A percentile compares a stretch with the other conserved stretches of the same genome.
Conservation (phyloP, 129 eudicot genomes). For the Glebionis coronaria region DNA sequence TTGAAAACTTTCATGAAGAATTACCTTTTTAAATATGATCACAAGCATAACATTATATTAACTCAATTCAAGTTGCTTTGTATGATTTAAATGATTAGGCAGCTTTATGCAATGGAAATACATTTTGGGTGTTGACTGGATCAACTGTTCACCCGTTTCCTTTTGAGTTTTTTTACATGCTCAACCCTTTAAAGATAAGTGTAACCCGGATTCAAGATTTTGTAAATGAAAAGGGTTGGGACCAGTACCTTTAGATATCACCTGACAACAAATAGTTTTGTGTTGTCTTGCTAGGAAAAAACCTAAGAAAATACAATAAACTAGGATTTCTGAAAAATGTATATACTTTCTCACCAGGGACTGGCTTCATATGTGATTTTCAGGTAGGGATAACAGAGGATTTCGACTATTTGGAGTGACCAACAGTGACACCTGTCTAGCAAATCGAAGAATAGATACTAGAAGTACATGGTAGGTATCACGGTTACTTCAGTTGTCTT, state of each 20-base stretch:
- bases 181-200: background rate
- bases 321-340: background rate
- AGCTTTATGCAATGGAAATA: background rate
- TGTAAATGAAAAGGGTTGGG: background rate
- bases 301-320: background rate
- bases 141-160: background rate
- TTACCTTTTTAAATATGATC: background rate
- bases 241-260: background rate
- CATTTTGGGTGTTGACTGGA: background rate
- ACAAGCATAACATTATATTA: too few relatives aligned
- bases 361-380: constrained; percentile 21
- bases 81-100: background rate
- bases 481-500: constrained; percentile 7
- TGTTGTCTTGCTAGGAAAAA: constrained; percentile 1
- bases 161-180: background rate
- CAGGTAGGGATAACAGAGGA: constrained; percentile 96
- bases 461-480: constrained; percentile 23
- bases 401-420: constrained; percentile 83
- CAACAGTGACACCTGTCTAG: constrained; percentile 44
- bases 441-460: constrained; percentile 37
- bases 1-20: background rate
- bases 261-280: background rate
- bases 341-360: constrained; percentile 5
- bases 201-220: background rate
- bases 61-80: background rate